Evolutionary conservation across 2,329 filamentous ascomycete genomes (phyloP), one percentile per base, ranked within the genome.

Genomic region (Sphaerulina vaccinii): DNA sequence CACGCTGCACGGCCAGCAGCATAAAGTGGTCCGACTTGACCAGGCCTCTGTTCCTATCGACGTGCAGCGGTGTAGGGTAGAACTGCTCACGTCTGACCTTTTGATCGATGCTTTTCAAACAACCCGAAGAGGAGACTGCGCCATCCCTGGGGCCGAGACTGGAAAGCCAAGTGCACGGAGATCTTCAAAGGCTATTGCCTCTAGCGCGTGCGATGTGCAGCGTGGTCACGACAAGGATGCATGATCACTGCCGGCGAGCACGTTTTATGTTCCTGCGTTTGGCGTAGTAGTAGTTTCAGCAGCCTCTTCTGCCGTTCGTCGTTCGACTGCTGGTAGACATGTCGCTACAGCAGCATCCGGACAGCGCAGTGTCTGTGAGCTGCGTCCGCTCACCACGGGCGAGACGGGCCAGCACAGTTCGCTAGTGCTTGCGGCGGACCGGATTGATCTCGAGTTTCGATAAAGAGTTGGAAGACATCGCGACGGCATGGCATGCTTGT

Each of bases 1-100:
- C 45, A 48, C 9, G 45, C 35, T 48, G 43, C 35, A 35, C 45
- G 45, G 45, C 35, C 24, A 23, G 16, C 45, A 48, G 35, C 45
- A 48, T 47, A 35, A 23, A 21, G 16, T 39, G 37, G 18, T 21
- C 32, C 29, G 37, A 10, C 10, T 19, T 16, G 16, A 22, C 37
- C 37, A 18, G 37, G 16, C 37, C 37, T 8, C 37, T n/a, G 10
- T 6, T 11, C 37, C 19, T 22, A 22, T 22, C 37, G 37, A 5
- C 21, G 15, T 5, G 15, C 37, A 39, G 37, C 37, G 32, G 32
- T 35, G 32, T 35, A 15, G 6, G 32, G 5, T 7, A 32, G 27
- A 35, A 35, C 32, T 11, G 5, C 16, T 11, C 32, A 15, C 32
- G 6, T 11, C 32, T 35, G 32, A 35, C 5, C 5, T 35, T 15